A percentile compares a stretch with the other conserved stretches of the same genome.
Conservation (phyloP, 208 protist species). For the Leishmania braziliensis region DNA sequence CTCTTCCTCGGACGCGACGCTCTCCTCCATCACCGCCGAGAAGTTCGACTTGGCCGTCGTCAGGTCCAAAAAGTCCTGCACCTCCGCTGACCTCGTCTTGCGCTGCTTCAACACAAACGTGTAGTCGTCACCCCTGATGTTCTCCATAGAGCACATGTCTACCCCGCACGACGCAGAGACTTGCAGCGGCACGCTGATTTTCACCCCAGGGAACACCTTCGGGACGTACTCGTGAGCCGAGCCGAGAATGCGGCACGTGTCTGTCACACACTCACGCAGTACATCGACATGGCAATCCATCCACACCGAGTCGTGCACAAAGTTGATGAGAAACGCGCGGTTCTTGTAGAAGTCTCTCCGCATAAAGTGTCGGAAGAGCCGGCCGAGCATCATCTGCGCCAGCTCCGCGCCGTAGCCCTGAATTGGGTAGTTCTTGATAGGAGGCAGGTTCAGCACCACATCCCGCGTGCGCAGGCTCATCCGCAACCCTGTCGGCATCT, state of each 20-base stretch:
- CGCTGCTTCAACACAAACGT: slow-evolving; percentile 34
- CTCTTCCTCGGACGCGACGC: neutral
- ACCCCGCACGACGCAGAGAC: slow-evolving; percentile 75
- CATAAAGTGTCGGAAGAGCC: slow-evolving; percentile 74
- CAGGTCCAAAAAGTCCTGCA: slow-evolving; percentile 31
- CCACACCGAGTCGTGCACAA: slow-evolving; percentile 92
- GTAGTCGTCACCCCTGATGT: slow-evolving; percentile 46
- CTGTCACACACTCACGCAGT: slow-evolving; percentile 59
- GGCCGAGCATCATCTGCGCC: slow-evolving; percentile 91
- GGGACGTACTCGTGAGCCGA: slow-evolving; percentile 78
- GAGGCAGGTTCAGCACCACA: slow-evolving; percentile 79
- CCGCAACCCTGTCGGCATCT: slow-evolving; percentile 83
- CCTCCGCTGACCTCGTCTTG: slow-evolving; percentile 21
- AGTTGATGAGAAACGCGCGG: slow-evolving; percentile 79
- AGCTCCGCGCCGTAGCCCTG: slow-evolving; percentile 89
- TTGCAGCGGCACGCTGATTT: slow-evolving; percentile 62
- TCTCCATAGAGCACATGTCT: slow-evolving; percentile 83
- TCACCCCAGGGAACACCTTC: slow-evolving; percentile 70
- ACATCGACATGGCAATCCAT: slow-evolving; percentile 88
- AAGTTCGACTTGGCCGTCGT: slow-evolving; percentile 20
- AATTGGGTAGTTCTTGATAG: slow-evolving; percentile 91
- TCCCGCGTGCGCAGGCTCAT: slow-evolving; percentile 79
- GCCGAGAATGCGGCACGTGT: slow-evolving; percentile 63
- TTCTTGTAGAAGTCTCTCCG: slow-evolving; percentile 65
- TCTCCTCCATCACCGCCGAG: slow-evolving; percentile 22